Conservation (phyloP, 2,329 filamentous ascomycete genomes). For the Ampelomyces quisqualis region DNA sequence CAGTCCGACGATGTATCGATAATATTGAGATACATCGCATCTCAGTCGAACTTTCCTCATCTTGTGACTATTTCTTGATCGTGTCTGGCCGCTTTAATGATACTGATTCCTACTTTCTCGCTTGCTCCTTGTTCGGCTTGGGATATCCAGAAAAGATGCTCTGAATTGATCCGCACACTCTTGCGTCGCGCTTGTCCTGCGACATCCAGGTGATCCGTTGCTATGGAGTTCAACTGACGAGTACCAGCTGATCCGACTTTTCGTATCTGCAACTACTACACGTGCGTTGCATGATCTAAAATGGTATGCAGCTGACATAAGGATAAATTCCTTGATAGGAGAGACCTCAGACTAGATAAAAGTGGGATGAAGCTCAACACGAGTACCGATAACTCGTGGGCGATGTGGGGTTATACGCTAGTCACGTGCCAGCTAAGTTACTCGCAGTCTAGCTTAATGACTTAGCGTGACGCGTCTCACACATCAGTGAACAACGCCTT, state of each 20-base stretch:
- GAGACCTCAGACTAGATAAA: too few relatives aligned
- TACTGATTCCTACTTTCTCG: slow-evolving; percentile 18
- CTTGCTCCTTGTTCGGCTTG: slow-evolving; percentile 33
- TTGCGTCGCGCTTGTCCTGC: slow-evolving; percentile 33
- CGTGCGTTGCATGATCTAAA: too few relatives aligned
- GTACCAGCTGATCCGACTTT: slow-evolving; percentile 30
- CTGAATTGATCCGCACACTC: slow-evolving; percentile 32
- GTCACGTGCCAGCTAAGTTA: too few relatives aligned
- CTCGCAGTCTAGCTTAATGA: too few relatives aligned
- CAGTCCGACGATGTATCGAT: too few relatives aligned
- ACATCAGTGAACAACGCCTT: too few relatives aligned
- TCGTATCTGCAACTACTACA: slow-evolving; percentile 22
- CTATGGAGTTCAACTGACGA: slow-evolving; percentile 20
- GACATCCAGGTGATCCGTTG: slow-evolving; percentile 20
- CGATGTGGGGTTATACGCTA: too few relatives aligned
- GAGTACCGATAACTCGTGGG: too few relatives aligned
- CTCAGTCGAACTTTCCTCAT: slow-evolving; percentile 12
- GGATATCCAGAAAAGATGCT: slow-evolving; percentile 35
- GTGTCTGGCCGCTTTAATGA: slow-evolving; percentile 31
- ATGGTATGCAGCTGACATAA: too few relatives aligned
- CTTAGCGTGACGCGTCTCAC: too few relatives aligned
- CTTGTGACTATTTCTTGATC: slow-evolving; percentile 16
- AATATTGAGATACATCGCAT: not conserved
- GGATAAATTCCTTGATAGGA: too few relatives aligned
- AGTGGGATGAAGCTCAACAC: too few relatives aligned